Base-by-base conservation (phyloP, 1,284 basidiomycete genomes). In the Filobasidium uniguttulatum region DNA sequence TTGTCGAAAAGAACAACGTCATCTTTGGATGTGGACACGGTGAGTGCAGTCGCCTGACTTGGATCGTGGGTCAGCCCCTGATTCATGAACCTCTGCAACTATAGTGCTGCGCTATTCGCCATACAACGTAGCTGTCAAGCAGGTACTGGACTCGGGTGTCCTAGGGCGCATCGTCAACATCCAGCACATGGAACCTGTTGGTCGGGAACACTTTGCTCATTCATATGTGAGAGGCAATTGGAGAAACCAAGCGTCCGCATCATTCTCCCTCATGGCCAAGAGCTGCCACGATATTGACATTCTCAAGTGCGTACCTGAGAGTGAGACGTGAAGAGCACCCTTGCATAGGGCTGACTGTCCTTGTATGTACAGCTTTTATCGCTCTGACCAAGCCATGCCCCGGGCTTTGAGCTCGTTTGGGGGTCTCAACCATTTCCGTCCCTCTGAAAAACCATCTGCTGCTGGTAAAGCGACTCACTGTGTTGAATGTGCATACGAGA, bases 11-110 rank as follows among this genome's bases (percentile, higher is more conserved):
- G 0, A 72, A 46, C 17, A 45, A 36, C 5, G 44, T 78, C 44
- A 80, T 89, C 54, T 89, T 88, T 69, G 86, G 83, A 19, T 79
- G 86, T 73, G 83, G 86, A 1, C 85, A 90, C 60, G 83, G 84
- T 84, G 55, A 45, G 71, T 56, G 17, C 25, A 20, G 15, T 35
- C 19, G 45, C 7, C 3, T 14, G 19, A 34, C 33, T 12, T 10
- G 14, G 20, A 12, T 28, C 7, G 5, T 33, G n/a, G 10, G 9
- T 15, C 9, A 9, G 31, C 19, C 20, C 22, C 47, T 25, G 29
- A 43, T n/a, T 8, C 25, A 10, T n/a, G 31, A 33, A 33, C 33
- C n/a, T n/a, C n/a, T n/a, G 38, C 34, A 2, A 19, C 26, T n/a
- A 8, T 49, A 87, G 85, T 89, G 0, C 71, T 90, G 61, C 77